Base-by-base conservation (phyloP, 257 asterid genomes). In the Forsythia suspensa region DNA sequence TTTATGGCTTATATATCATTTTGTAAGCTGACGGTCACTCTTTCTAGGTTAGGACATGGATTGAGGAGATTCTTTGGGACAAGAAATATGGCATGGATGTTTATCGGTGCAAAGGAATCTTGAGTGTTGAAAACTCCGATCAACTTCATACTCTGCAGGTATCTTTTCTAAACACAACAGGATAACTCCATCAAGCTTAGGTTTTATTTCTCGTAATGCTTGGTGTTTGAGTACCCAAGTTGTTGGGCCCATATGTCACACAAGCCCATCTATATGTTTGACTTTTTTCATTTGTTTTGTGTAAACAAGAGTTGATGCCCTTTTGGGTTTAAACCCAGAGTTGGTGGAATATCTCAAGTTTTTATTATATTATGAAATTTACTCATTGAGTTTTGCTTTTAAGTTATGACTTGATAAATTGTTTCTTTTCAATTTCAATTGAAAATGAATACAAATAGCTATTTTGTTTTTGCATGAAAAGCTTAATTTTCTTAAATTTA, bases 21-120 rank as follows among this genome's bases (percentile, higher is more conserved):
- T 38, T 4, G 34, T 20, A 36, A 51, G n/a, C 29, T 29, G 46
- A 29, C 15, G 67, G 37, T 71, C 57, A 42, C 72, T 75, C 63
- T 39, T 75, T 85, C 68, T 79, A 95, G 99, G 87, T 90, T 59
- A 90, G 87, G 52, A 41, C 80, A 70, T 93, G 99, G 96, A 88
- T 95, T 71, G 99, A 95, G 84, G 99, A 95, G 79, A 84, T 95
- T 76, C 97, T 95, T 68, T 93, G 99, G 99, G 98, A 93, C 43
- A 93, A 92, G 68, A 92, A 91, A 81, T 82, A 92, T 74, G 92
- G 84, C 85, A 95, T 95, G 98, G 98, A 95, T 88, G 89, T 93
- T 73, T 95, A 95, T 77, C 94, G 99, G 24, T 92, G 99, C 88
- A 95, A 93, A 84, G 99, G 99, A 76, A 80, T 95, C 86, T 68